A percentile compares a stretch with the other conserved stretches of the same genome.
Conservation (phyloP, 306 rosid genomes). For the Dryas octopetala region DNA sequence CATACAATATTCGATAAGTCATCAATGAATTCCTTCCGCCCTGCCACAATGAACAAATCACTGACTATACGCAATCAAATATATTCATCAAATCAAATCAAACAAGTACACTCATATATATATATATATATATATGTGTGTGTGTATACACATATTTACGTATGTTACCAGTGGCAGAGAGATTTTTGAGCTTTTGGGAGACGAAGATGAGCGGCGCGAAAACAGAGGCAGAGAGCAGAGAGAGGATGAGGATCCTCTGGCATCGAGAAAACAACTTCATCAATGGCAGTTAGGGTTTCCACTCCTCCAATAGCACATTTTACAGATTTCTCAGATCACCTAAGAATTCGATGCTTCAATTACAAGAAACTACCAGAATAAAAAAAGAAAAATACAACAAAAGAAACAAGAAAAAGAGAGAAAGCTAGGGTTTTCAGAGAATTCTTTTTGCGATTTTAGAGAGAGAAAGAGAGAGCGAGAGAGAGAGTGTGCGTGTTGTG, state of each 20-base stretch:
- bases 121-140: no score
- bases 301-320: conserved; percentile 47
- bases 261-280: conserved; percentile 77
- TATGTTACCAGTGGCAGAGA: conserved; percentile 50
- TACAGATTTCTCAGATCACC: conserved; percentile 44
- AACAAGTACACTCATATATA: neutral
- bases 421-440: conserved; percentile 62
- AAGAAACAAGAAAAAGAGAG: neutral
- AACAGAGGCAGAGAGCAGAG: conserved; percentile 74
- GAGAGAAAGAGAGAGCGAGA: conserved; percentile 30
- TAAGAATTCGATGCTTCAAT: conserved; percentile 50
- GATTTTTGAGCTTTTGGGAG: conserved; percentile 46
- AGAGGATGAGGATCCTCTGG: conserved; percentile 92
- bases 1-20: conserved; percentile 79
- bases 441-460: conserved; percentile 17
- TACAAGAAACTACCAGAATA: conserved; percentile 24
- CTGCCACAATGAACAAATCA: conserved; percentile 50
- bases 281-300: conserved; percentile 35
- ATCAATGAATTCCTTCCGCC: conserved; percentile 57
- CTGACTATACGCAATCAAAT: neutral
- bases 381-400: neutral
- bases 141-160: no score
- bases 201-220: conserved; percentile 74
- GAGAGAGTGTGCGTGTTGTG: conserved; percentile 24
- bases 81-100: neutral